Percentiles rank a stretch among this genome's conserved stretches.
Conservation (phyloP, 768 basidiomycete genomes). For the Naematelia encephala region DNA sequence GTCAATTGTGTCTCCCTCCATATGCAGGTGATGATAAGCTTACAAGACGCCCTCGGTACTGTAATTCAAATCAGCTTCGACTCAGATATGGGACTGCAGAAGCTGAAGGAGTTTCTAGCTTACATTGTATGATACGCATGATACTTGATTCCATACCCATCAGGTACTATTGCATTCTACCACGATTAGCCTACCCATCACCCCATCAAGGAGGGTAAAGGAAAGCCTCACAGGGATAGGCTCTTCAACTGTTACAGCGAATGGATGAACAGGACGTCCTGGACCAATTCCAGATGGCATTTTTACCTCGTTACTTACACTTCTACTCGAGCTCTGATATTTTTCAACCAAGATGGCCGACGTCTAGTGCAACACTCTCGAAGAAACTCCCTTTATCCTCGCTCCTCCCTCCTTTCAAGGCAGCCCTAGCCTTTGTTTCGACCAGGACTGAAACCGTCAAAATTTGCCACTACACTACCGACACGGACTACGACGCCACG, state of each 20-base stretch:
- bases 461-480: too few species aligned
- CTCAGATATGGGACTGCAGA: not conserved
- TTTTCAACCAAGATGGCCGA: too few species aligned
- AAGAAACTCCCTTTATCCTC: too few species aligned
- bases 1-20: not conserved
- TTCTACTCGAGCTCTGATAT: too few species aligned
- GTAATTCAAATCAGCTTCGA: not conserved
- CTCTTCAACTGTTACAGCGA: conserved; percentile 45
- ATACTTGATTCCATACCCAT: conserved; percentile 48
- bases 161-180: conserved; percentile 45
- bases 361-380: too few species aligned
- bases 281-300: conserved; percentile 34
- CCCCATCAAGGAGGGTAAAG: not conserved
- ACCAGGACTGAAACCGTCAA: too few species aligned
- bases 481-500: too few species aligned
- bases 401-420: too few species aligned
- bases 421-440: too few species aligned
- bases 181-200: conserved; percentile 1
- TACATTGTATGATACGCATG: conserved; percentile 48
- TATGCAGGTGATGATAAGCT: conserved; percentile 2
- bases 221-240: conserved; percentile 32
- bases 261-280: conserved; percentile 43
- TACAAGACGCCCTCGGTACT: conserved; percentile 47
- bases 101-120: conserved; percentile 9
- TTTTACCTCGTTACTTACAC: too few species aligned